phyloP scores from a whole-genome alignment of 305 asterid genomes.

The Euphrasia arctica region DNA sequence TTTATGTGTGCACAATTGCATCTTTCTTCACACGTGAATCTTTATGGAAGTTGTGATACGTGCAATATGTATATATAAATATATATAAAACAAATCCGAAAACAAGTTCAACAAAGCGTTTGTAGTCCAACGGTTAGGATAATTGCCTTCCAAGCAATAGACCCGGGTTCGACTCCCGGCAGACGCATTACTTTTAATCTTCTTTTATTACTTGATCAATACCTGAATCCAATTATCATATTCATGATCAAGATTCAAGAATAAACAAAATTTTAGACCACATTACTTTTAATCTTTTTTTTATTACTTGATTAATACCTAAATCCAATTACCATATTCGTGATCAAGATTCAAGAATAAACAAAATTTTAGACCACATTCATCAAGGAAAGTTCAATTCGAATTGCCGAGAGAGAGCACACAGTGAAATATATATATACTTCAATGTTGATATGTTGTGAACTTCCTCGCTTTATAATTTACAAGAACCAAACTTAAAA shows the following conservation, averaged over 20 bases:
- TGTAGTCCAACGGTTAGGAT: conserved; percentile 99
- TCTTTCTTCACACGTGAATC: background rate
- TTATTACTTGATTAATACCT: background rate
- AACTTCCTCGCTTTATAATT: too few species aligned
- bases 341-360: conserved; percentile 10
- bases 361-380: background rate
- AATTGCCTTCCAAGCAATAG: conserved; percentile 98
- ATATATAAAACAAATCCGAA: too few species aligned
- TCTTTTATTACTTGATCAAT: too few species aligned
- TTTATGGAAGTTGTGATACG: too few species aligned
- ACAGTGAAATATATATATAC: background rate
- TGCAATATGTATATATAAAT: too few species aligned
- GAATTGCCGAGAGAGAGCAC: conserved; percentile 15
- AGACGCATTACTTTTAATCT: conserved; percentile 11
- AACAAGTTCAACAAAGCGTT: conserved; percentile 36
- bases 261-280: too few species aligned
- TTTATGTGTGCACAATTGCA: background rate
- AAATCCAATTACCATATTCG: conserved; percentile 1
- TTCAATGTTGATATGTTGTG: too few species aligned
- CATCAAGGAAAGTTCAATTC: background rate
- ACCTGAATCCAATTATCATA: too few species aligned
- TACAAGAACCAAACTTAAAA: background rate
- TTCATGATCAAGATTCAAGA: too few species aligned
- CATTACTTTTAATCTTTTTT: background rate
- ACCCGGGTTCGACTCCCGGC: conserved; percentile 98